Evolutionary conservation across 805 yeast genomes (phyloP), one percentile per base, ranked within the genome.

Genomic region (Cyberlindnera bimundalis): DNA sequence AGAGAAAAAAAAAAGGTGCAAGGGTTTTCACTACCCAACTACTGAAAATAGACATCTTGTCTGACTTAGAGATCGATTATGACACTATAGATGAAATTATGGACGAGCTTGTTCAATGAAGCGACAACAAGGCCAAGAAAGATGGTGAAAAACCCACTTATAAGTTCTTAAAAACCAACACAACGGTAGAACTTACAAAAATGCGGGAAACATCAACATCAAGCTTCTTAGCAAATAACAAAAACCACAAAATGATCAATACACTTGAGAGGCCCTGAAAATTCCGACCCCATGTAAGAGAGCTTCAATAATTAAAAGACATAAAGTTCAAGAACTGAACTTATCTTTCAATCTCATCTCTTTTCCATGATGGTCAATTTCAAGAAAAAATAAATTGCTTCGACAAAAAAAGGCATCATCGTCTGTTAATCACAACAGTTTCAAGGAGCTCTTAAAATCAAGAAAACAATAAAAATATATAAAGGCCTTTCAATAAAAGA

Each of bases 51-150:
- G 14, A 30, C 18, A 13, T 6, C 12, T 21, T 11, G 24, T 11
- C 24, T 30, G 33, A 30, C 5, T 19, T 8, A 29, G 32, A 26
- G 24, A 30, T 34, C 37, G 18, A 34, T 34, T 34, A 27, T 5
- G 27, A 24, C 37, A 40, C 38, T 40, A 40, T 35, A 31, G 36
- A 40, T 35, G 43, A 40, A 31, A 15, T 20, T 30, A 31, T 31
- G 25, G 35, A 40, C 36, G 43, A 30, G 33, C 24, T 26, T 19
- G 29, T 26, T 4, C 12, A 25, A 26, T 8, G 37, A 25, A 13
- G 14, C n/a, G 34, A 31, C 26, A 31, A 5, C 4, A 29, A 11
- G 17, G 13, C 14, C 15, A 10, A n/a, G 15, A 27, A n/a, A n/a
- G n/a, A n/a, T n/a, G n/a, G n/a, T n/a, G n/a, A n/a, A n/a, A n/a